phyloP scores from a whole-genome alignment of 768 basidiomycete species.

The Suillus hirtellus region DNA sequence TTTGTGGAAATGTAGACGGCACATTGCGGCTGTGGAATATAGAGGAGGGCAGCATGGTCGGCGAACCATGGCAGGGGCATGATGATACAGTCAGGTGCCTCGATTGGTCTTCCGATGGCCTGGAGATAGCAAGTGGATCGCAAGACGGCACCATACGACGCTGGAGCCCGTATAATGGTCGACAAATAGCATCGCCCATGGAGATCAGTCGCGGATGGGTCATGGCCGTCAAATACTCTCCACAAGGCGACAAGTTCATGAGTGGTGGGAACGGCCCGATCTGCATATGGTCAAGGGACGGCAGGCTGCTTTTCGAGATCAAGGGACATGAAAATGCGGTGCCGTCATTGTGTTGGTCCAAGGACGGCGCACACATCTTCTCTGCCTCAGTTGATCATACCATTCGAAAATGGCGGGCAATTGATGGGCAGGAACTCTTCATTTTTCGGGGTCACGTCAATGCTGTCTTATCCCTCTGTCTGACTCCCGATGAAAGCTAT shows the following conservation, averaged over 20 bases:
- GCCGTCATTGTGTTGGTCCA: neutral
- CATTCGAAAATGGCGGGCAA: neutral
- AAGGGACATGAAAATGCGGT: neutral
- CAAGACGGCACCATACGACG: neutral
- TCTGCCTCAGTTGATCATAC: neutral
- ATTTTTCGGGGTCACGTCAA: neutral
- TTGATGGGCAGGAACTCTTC: neutral
- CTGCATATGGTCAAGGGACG: neutral
- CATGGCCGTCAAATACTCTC: neutral
- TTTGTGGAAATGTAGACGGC: neutral
- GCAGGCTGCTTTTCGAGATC: neutral
- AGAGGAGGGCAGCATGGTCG: neutral
- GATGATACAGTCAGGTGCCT: neutral
- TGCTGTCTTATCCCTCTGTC: neutral
- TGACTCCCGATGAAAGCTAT: neutral
- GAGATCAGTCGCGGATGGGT: neutral
- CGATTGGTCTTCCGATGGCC: neutral
- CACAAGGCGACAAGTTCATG: neutral
- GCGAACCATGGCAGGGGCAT: neutral
- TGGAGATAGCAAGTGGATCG: conserved; percentile 4
- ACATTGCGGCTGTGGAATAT: neutral
- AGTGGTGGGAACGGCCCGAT: neutral
- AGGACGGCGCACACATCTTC: neutral
- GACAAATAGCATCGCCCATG: neutral
- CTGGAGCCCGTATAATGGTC: conserved; percentile 14